Percentiles rank a stretch among this genome's conserved stretches.
phyloP scores from a whole-genome alignment of 805 yeast species.

The Starmerella vitae region DNA sequence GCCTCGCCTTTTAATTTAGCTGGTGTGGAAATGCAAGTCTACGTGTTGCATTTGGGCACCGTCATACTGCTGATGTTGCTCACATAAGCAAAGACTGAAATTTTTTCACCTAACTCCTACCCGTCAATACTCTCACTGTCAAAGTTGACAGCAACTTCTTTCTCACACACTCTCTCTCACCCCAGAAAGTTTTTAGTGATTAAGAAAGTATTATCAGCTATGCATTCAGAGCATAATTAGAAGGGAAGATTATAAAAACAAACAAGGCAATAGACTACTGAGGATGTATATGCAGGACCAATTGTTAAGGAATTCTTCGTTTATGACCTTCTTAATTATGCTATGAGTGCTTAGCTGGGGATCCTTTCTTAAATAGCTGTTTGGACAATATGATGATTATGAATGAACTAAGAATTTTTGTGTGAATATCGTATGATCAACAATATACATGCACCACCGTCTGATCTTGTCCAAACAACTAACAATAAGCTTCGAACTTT shows the following conservation, averaged over 20 bases:
- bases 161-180: too few species aligned
- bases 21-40: too few species aligned
- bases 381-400: slow-evolving; percentile 14
- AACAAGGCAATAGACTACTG: slow-evolving; percentile 22
- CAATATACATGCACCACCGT: slow-evolving; percentile 25
- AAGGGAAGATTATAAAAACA: slow-evolving; percentile 20
- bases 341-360: slow-evolving; percentile 10
- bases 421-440: slow-evolving; percentile 18
- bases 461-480: slow-evolving; percentile 12
- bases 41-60: too few species aligned
- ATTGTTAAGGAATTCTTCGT: slow-evolving; percentile 24
- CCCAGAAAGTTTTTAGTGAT: too few species aligned
- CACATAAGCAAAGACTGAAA: too few species aligned
- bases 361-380: not conserved
- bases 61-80: too few species aligned
- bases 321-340: slow-evolving; percentile 18
- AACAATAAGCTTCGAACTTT: too few species aligned
- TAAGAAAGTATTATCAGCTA: slow-evolving; percentile 1
- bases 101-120: too few species aligned
- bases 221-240: not conserved
- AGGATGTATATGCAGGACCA: slow-evolving; percentile 26
- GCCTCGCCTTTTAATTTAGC: too few species aligned
- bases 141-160: too few species aligned
- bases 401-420: slow-evolving; percentile 16
- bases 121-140: too few species aligned